Evolutionary conservation across 106 monocot genomes (phyloP), one percentile per base, ranked within the genome.

Genomic region (Iris macrosiphon): DNA sequence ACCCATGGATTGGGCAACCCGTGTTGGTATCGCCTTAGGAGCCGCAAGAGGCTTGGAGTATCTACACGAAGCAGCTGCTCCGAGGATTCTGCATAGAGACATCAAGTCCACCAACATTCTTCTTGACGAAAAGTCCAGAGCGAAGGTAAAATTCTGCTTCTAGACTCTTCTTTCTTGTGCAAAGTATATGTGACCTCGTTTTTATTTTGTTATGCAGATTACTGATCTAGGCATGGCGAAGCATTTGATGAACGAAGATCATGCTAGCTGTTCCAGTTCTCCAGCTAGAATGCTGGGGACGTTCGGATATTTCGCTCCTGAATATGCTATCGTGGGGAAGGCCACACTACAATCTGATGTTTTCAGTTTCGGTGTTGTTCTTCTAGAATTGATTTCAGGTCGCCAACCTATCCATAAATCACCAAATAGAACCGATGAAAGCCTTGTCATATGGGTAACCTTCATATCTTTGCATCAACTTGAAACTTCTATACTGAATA

Each of bases 161-260:
- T n/a, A n/a, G n/a, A n/a, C n/a, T n/a, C n/a, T n/a, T n/a, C n/a
- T n/a, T n/a, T n/a, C n/a, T n/a, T n/a, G n/a, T n/a, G n/a, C n/a
- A n/a, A n/a, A n/a, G n/a, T n/a, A n/a, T n/a, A n/a, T n/a, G n/a
- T n/a, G n/a, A n/a, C n/a, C n/a, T n/a, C n/a, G n/a, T n/a, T n/a
- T 21, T 59, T 26, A 53, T 52, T 51, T 52, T 43, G 9, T 42
- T 10, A 23, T 66, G 77, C 75, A 95, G 95, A 89, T 96, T 67
- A 96, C 89, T 45, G 95, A 96, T 75, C 89, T 96, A 59, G 95
- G 95, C 16, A 89, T 96, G 95, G 95, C 89, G 20, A 85, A 89
- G 32, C 57, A 73, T 28, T 56, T 96, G 20, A 37, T 64, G 58
- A 57, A 66, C 19, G 95, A 80, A 66, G 85, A 82, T 48, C 39